Evolutionary conservation across 2,329 filamentous ascomycete species (phyloP).

Genomic region (Proliferodiscus dingleyae): DNA sequence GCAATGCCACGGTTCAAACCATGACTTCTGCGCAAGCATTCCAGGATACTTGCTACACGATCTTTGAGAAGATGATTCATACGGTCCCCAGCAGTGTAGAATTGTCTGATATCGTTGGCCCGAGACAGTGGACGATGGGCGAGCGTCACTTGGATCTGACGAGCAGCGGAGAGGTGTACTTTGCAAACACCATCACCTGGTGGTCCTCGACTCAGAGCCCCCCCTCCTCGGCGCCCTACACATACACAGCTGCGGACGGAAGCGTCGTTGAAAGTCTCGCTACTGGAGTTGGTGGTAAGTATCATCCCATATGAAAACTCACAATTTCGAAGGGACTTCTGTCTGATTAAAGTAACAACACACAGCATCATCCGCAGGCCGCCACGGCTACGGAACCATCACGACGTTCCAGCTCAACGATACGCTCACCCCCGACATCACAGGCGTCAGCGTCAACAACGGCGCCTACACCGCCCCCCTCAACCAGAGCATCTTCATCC

Average conservation of each 20-base stretch:
- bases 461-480: background rate
- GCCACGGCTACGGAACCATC: slow-evolving; percentile 1
- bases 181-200: slow-evolving; percentile 4
- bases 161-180: slow-evolving; percentile 7
- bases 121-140: slow-evolving; percentile 12
- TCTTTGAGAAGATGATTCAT: slow-evolving; percentile 21
- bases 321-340: too few species aligned
- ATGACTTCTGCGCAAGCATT: slow-evolving; percentile 15
- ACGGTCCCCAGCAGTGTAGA: slow-evolving; percentile 13
- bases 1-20: slow-evolving; percentile 17
- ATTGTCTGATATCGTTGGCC: slow-evolving; percentile 13
- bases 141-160: slow-evolving; percentile 11
- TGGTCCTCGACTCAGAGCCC: too few species aligned
- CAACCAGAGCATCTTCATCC: slow-evolving; percentile 1
- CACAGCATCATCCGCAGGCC: background rate
- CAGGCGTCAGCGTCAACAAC: background rate
- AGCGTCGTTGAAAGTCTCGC: too few species aligned
- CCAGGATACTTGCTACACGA: slow-evolving; percentile 11
- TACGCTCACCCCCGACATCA: background rate
- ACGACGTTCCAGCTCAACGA: background rate
- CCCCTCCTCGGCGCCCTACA: too few species aligned
- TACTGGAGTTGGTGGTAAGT: too few species aligned
- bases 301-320: too few species aligned
- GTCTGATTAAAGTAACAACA: too few species aligned
- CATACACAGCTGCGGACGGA: too few species aligned